A percentile compares a stretch with the other conserved stretches of the same genome.
phyloP scores from a whole-genome alignment of 768 basidiomycete species.

The Atractiella rhizophila region DNA sequence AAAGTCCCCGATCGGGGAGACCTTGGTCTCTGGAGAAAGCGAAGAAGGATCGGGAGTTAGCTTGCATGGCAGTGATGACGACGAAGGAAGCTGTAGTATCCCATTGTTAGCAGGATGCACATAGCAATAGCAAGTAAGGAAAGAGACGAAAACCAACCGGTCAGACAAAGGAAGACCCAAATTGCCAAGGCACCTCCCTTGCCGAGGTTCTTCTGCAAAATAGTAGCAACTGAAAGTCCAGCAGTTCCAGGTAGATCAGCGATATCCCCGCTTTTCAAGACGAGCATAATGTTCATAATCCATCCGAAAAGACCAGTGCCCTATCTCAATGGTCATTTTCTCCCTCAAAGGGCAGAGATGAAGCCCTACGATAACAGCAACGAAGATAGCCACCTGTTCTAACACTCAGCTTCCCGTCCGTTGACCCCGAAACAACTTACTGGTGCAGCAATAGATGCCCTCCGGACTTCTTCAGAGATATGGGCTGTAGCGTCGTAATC shows the following conservation, averaged over 20 bases:
- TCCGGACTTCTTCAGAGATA: conserved; percentile 23
- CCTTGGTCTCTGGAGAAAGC: conserved; percentile 58
- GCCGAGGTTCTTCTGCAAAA: conserved; percentile 30
- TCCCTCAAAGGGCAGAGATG: too few species aligned
- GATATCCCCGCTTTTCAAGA: conserved; percentile 37
- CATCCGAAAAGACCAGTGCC: conserved; percentile 57
- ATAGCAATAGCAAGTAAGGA: too few species aligned
- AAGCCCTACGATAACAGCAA: too few species aligned
- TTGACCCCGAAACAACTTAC: too few species aligned
- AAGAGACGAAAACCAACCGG: too few species aligned
- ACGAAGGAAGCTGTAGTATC: too few species aligned
- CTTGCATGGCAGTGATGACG: conserved; percentile 37
- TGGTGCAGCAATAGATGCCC: conserved; percentile 23
- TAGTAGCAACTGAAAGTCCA: conserved; percentile 34
- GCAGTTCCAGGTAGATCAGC: conserved; percentile 42
- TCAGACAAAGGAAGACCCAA: conserved; percentile 61
- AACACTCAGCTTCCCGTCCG: too few species aligned
- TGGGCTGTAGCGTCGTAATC: conserved; percentile 22
- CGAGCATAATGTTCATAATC: conserved; percentile 61
- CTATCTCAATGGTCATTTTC: neutral
- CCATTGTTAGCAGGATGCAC: too few species aligned
- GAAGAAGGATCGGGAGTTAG: conserved; percentile 53
- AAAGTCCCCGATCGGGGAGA: conserved; percentile 52
- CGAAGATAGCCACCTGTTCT: too few species aligned
- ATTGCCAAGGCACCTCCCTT: conserved; percentile 41